phyloP scores from a whole-genome alignment of 805 yeast species.

The Geotrichum ghanense region DNA sequence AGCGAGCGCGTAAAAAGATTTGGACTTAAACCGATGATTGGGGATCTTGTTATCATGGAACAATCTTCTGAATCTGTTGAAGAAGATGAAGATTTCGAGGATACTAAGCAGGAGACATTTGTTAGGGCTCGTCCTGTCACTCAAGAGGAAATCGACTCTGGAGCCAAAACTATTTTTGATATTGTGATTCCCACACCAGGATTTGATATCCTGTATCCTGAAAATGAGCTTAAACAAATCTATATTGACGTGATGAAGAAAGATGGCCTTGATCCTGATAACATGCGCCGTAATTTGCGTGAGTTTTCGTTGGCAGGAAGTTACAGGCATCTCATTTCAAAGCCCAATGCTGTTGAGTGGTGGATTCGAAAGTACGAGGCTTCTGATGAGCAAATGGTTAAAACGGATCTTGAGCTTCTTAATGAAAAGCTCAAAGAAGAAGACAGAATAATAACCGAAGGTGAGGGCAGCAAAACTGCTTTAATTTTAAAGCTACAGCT shows the following conservation, averaged over 20 bases:
- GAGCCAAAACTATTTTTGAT: slow-evolving; percentile 60
- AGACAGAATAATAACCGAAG: slow-evolving; percentile 14
- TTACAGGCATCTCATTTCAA: slow-evolving; percentile 62
- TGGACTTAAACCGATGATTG: slow-evolving; percentile 62
- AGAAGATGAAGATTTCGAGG: slow-evolving; percentile 50
- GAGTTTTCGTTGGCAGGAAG: slow-evolving; percentile 91
- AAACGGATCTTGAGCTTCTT: slow-evolving; percentile 63
- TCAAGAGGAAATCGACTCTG: slow-evolving; percentile 51
- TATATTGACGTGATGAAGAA: slow-evolving; percentile 61
- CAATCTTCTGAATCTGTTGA: slow-evolving; percentile 25
- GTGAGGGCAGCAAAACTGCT: slow-evolving; percentile 44
- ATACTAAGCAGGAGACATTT: slow-evolving; percentile 44
- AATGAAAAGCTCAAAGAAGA: slow-evolving; percentile 17
- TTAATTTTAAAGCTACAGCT: slow-evolving; percentile 65
- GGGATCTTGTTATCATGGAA: slow-evolving; percentile 58
- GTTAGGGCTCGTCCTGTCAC: slow-evolving; percentile 67
- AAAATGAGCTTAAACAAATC: slow-evolving; percentile 45
- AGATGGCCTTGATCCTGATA: slow-evolving; percentile 74
- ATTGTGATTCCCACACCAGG: slow-evolving; percentile 96
- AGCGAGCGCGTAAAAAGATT: slow-evolving; percentile 60
- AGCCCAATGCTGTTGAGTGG: slow-evolving; percentile 55
- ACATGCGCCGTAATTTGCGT: slow-evolving; percentile 73
- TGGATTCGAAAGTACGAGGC: slow-evolving; percentile 48
- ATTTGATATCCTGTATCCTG: slow-evolving; percentile 79
- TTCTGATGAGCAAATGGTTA: slow-evolving; percentile 58